Conservation (phyloP, 1,139 yeast genomes). For the Hyphopichia khmerensis region DNA sequence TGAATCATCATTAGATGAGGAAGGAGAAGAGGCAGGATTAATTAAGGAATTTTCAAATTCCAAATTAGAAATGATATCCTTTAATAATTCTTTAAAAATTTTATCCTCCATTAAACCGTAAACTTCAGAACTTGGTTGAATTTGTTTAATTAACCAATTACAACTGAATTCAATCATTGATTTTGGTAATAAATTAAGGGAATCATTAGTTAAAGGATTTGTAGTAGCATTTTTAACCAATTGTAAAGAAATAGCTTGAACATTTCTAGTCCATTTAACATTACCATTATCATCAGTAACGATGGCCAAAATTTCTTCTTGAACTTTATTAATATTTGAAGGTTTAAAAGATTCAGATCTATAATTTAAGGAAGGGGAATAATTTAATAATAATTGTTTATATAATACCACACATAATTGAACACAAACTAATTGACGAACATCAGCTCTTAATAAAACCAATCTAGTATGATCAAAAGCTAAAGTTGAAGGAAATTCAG, state of each 20-base stretch:
- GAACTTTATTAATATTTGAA: constrained; percentile 33
- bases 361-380: constrained; percentile 17
- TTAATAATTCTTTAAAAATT: constrained; percentile 51
- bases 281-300: constrained; percentile 85
- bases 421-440: constrained; percentile 79
- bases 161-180: constrained; percentile 61
- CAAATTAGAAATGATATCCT: constrained; percentile 27
- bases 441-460: constrained; percentile 77
- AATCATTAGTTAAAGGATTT: constrained; percentile 4
- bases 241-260: constrained; percentile 71
- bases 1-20: background rate
- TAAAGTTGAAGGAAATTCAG: constrained; percentile 80
- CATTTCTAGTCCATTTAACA: constrained; percentile 86
- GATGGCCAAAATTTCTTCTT: constrained; percentile 69
- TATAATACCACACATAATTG: constrained; percentile 72
- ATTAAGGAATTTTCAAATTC: constrained; percentile 4
- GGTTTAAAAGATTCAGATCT: constrained; percentile 22
- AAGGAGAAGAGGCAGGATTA: background rate
- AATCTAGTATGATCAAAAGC: constrained; percentile 87
- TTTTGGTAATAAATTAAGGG: constrained; percentile 28
- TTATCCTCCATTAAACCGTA: constrained; percentile 76
- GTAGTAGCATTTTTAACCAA: constrained; percentile 48
- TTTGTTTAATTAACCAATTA: constrained; percentile 81
- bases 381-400: constrained; percentile 58
- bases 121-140: constrained; percentile 79